These are phyloP conservation scores for Skeletonema tropicum DNA, from an alignment of 108 stramenopile species.

Conservation along the genomic window DNA sequence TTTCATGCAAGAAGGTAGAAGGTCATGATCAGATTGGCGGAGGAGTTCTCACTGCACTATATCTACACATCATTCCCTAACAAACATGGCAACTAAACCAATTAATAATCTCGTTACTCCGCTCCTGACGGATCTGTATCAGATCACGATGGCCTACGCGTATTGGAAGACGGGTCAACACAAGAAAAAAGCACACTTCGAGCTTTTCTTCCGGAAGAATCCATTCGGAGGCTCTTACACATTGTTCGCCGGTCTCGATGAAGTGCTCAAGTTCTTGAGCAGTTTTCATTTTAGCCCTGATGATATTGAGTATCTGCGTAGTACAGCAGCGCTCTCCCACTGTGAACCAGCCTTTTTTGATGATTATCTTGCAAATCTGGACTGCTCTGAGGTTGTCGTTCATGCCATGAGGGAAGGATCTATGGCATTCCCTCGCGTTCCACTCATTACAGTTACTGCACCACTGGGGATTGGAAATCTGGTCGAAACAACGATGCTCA, in stretches of 20 bases:
- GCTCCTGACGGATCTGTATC: slow-evolving; percentile 97
- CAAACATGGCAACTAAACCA: slow-evolving; percentile 35
- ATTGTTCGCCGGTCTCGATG: slow-evolving; percentile 95
- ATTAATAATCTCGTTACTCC: slow-evolving; percentile 85
- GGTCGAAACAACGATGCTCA: slow-evolving; percentile 95
- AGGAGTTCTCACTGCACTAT: background rate
- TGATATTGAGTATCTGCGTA: slow-evolving; percentile 88
- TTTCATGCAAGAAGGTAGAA: no score
- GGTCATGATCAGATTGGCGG: no score
- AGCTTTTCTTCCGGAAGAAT: slow-evolving; percentile 97
- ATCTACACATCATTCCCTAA: background rate
- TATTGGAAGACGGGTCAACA: slow-evolving; percentile 94
- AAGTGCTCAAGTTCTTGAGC: slow-evolving; percentile 71
- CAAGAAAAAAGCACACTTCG: slow-evolving; percentile 81
- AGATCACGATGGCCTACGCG: slow-evolving; percentile 98
- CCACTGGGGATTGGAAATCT: slow-evolving; percentile 93
- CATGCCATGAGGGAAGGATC: slow-evolving; percentile 88
- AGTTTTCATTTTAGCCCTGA: slow-evolving; percentile 76
- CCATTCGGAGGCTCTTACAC: slow-evolving; percentile 94
- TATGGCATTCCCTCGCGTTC: slow-evolving; percentile 85
- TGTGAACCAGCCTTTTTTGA: slow-evolving; percentile 91
- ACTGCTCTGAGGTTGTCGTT: slow-evolving; percentile 74
- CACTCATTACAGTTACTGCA: slow-evolving; percentile 83
- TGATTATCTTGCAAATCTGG: slow-evolving; percentile 73
- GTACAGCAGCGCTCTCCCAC: slow-evolving; percentile 55